These are phyloP conservation scores for Plasmodium inui DNA, from an alignment of 169 alveolate genomes.

Conservation along the genomic window DNA sequence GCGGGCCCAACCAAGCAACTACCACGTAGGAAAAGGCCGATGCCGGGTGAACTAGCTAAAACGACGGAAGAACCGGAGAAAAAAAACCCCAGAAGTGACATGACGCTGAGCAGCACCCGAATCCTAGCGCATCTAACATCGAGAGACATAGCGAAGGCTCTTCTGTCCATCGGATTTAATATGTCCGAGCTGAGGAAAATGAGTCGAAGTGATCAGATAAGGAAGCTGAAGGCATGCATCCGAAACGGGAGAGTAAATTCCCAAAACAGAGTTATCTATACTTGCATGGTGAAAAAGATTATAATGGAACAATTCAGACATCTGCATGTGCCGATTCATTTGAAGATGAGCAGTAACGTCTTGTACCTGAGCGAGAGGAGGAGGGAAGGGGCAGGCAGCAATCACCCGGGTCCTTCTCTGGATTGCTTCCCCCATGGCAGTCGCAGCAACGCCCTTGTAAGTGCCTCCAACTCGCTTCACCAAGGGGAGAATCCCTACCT, in stretches of 20 bases:
- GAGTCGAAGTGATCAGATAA: conserved; percentile 47
- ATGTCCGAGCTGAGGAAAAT: conserved; percentile 15
- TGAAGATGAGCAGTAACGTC: conserved; percentile 33
- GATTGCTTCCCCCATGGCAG: neutral
- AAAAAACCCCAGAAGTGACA: neutral
- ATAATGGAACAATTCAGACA: conserved; percentile 41
- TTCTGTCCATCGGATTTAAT: conserved; percentile 6
- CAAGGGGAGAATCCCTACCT: neutral
- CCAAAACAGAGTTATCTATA: conserved; percentile 29
- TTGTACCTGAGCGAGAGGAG: conserved; percentile 29
- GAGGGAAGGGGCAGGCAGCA: neutral
- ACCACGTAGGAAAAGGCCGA: neutral
- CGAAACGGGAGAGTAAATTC: conserved; percentile 4
- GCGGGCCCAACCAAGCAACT: neutral
- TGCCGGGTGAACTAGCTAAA: neutral
- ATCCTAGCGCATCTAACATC: neutral
- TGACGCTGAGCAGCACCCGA: neutral
- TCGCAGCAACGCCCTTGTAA: neutral
- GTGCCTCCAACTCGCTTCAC: neutral
- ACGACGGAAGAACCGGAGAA: neutral
- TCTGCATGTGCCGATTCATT: conserved; percentile 28
- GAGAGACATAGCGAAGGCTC: conserved; percentile 15
- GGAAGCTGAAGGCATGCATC: conserved; percentile 1
- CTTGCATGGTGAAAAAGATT: conserved; percentile 46
- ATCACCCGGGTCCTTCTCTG: neutral